Base-by-base conservation (phyloP, 768 basidiomycete genomes). In the Melanogaster broomeanus region DNA sequence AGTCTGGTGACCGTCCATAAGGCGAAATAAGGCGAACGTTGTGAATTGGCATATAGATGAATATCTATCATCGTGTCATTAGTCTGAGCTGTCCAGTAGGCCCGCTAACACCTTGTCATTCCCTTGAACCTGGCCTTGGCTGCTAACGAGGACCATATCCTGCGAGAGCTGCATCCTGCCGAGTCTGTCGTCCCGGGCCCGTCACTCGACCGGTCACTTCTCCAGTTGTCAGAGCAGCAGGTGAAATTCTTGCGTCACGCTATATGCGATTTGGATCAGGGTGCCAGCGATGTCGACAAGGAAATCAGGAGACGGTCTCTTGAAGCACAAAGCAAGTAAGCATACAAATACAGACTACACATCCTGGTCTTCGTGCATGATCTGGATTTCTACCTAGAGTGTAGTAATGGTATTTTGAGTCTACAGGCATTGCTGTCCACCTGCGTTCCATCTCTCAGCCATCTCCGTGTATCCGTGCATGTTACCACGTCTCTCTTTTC, bases 401-500 rank as follows among this genome's bases (percentile, higher is more conserved):
- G 35, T 53, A 49, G 52, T 53, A 16, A 4, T 35, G 22, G 5
- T 4, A 2, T 18, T 4, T 21, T 12, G 19, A 12, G n/a, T n/a
- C 8, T 22, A 21, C 12, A n/a, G 19, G 19, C 11, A 21, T 40
- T 30, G 27, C 22, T n/a, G n/a, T n/a, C 33, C 27, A 2, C 18
- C 9, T 30, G 31, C 13, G 30, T 12, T 39, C 9, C 31, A 16
- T 9, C 18, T 9, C 21, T 25, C 37, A 44, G 42, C 31, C 11
- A 42, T 53, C 49, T 34, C 52, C 52, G 6, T 53, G 44, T 22
- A 28, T 49, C 38, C 52, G 48, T 12, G 22, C 13, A n/a, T 45
- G 45, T 22, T 38, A 35, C 11, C 21, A 54, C n/a, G 42, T 50
- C 21, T 35, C 42, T 2, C 34, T 22, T n/a, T 12, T 40, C 48